phyloP scores from a whole-genome alignment of 176 grass and related monocot genomes.

The Carex parvula region DNA sequence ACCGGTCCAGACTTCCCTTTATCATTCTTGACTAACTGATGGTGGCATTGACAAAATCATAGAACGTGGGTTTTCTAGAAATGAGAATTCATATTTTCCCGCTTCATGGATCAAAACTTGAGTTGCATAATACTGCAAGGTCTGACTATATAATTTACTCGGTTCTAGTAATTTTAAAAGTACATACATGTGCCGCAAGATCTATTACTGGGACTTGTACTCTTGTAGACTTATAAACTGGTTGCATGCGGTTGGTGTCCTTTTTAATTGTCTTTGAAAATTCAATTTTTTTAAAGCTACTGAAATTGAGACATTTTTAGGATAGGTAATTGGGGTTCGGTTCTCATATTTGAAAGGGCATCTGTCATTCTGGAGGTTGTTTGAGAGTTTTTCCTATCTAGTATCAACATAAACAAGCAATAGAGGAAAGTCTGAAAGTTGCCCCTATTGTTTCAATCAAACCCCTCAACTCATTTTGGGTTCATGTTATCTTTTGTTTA shows the following conservation, averaged over 20 bases:
- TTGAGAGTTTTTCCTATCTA: not conserved
- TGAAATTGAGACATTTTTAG: not conserved
- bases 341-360: not conserved
- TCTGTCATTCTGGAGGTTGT: not conserved
- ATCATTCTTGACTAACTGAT: not conserved
- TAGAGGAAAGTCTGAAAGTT: not conserved
- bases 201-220: not conserved
- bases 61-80: not conserved
- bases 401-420: not conserved
- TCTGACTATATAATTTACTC: not conserved
- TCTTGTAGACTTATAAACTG: not conserved
- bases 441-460: not conserved
- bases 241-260: not conserved
- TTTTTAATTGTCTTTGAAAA: not conserved
- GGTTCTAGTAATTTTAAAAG: not conserved
- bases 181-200: not conserved
- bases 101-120: not conserved
- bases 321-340: not conserved
- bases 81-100: not conserved
- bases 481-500: not conserved
- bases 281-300: not conserved
- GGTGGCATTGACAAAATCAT: not conserved
- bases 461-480: not conserved
- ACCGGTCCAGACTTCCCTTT: not conserved
- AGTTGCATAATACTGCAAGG: not conserved